phyloP scores from a whole-genome alignment of 176 grass and related monocot genomes.

The Urochloa ruziziensis region DNA sequence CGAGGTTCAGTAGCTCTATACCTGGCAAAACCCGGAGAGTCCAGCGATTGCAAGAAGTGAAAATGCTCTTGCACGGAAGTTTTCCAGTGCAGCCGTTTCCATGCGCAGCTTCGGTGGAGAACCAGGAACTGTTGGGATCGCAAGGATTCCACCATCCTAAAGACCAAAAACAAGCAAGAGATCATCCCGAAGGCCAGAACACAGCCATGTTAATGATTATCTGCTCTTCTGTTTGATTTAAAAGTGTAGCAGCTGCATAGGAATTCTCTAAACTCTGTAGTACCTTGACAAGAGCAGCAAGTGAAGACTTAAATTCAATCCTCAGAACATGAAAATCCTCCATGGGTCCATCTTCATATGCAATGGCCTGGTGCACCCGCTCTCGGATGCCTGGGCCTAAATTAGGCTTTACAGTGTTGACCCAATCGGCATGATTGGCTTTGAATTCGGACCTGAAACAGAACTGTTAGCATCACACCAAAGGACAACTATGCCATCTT shows the following conservation, averaged over 20 bases:
- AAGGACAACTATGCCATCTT: too few species aligned
- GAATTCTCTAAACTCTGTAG: neutral
- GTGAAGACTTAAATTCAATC: slow-evolving; percentile 49
- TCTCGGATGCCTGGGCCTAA: slow-evolving; percentile 71
- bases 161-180: neutral
- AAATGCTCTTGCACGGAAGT: slow-evolving; percentile 65
- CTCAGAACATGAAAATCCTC: slow-evolving; percentile 46
- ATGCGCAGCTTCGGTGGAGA: slow-evolving; percentile 61
- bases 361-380: slow-evolving; percentile 54
- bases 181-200: neutral
- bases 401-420: slow-evolving; percentile 59
- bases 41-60: slow-evolving; percentile 80
- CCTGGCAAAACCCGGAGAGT: slow-evolving; percentile 80
- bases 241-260: neutral
- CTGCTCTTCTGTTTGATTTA: neutral
- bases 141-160: slow-evolving; percentile 66
- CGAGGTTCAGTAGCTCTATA: neutral
- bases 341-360: slow-evolving; percentile 40
- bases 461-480: too few species aligned
- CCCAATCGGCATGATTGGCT: slow-evolving; percentile 76
- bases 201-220: neutral
- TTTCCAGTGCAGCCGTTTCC: slow-evolving; percentile 46
- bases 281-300: slow-evolving; percentile 65
- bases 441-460: slow-evolving; percentile 79
- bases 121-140: slow-evolving; percentile 74